Conservation (phyloP, 306 rosid species). For the Calophaca sinica region DNA sequence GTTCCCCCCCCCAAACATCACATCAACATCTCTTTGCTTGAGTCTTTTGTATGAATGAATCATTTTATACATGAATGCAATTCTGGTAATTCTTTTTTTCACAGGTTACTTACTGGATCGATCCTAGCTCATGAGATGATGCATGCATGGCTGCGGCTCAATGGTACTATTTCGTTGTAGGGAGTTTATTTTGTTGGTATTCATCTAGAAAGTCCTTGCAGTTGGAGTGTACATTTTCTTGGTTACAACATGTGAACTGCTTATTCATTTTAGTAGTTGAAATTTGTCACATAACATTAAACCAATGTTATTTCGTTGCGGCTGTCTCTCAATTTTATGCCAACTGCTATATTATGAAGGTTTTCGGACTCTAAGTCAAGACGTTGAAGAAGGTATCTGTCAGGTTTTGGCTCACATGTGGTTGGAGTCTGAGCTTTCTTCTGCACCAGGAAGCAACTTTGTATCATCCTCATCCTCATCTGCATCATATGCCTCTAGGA, state of each 20-base stretch:
- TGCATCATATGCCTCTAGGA: slow-evolving; percentile 54
- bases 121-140: slow-evolving; percentile 99
- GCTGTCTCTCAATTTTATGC: slow-evolving; percentile 26
- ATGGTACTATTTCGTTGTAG: slow-evolving; percentile 56
- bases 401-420: slow-evolving; percentile 98
- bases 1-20: neutral
- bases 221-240: slow-evolving; percentile 32
- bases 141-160: slow-evolving; percentile 99
- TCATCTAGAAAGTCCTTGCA: slow-evolving; percentile 23
- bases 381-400: slow-evolving; percentile 99
- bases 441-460: slow-evolving; percentile 61
- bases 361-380: slow-evolving; percentile 87
- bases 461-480: slow-evolving; percentile 70
- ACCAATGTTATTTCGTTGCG: slow-evolving; percentile 22
- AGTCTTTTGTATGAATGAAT: slow-evolving; percentile 15
- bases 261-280: slow-evolving; percentile 17
- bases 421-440: slow-evolving; percentile 76
- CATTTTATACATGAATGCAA: slow-evolving; percentile 58
- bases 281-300: slow-evolving; percentile 28
- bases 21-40: neutral
- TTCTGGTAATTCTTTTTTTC: slow-evolving; percentile 30
- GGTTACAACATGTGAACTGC: slow-evolving; percentile 30
- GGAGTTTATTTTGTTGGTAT: slow-evolving; percentile 20
- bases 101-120: slow-evolving; percentile 92
- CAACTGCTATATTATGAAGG: slow-evolving; percentile 59